phyloP scores from a whole-genome alignment of 371 early-diverging fungal genomes.

The Rhizopus sp. region DNA sequence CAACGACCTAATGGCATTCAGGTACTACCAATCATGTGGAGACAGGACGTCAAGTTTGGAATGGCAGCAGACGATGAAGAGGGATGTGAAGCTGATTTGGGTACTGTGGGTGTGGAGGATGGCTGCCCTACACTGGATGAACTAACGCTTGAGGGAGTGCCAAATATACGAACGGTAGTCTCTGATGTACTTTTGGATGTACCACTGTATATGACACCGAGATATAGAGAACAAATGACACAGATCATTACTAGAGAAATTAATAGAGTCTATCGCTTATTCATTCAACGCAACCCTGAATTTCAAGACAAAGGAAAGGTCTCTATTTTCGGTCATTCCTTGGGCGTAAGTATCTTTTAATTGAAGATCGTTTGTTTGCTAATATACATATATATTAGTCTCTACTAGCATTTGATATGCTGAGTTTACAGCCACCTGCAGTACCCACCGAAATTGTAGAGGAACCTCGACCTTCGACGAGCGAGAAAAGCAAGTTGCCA shows the following conservation, averaged over 20 bases:
- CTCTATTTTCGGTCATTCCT: constrained; percentile 78
- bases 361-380: background rate
- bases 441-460: constrained; percentile 21
- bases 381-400: constrained; percentile 25
- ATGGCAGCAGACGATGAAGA: constrained; percentile 55
- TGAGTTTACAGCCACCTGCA: constrained; percentile 61
- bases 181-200: constrained; percentile 85
- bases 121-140: constrained; percentile 72
- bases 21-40: constrained; percentile 83
- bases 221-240: constrained; percentile 80
- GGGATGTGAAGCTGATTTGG: constrained; percentile 51
- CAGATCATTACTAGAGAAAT: constrained; percentile 71
- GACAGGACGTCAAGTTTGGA: constrained; percentile 76
- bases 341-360: constrained; percentile 56
- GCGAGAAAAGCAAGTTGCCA: constrained; percentile 10
- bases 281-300: constrained; percentile 69
- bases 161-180: constrained; percentile 77
- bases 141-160: constrained; percentile 79
- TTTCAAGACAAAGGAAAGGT: constrained; percentile 74
- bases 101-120: constrained; percentile 57
- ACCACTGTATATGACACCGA: constrained; percentile 81
- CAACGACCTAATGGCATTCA: constrained; percentile 63
- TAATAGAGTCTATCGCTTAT: constrained; percentile 71
- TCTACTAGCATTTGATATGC: constrained; percentile 77
- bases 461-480: constrained; percentile 13